Base-by-base conservation (phyloP, 768 basidiomycete species). In the Melanogaster broomeanus region DNA sequence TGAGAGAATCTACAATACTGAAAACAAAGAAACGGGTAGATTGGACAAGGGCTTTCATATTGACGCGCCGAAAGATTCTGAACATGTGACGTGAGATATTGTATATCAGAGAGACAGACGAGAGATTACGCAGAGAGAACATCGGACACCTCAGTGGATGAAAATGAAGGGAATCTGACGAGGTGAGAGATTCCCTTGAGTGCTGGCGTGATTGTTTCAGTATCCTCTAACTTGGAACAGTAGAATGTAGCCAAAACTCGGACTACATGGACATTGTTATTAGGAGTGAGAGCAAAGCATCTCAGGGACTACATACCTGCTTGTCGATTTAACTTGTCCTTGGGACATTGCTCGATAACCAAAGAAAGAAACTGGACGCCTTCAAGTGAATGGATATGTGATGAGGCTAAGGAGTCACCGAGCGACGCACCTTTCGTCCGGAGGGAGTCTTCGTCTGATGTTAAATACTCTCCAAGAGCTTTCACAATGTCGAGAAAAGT, bases 311-410 rank as follows among this genome's bases (percentile, higher is more conserved):
- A 55, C 83, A 48, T 69, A 96, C 97, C 87, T 50, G 90, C 82
- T 73, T 95, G 91, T 22, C 83, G 77, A 63, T 88, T 94, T 46
- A 96, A 72, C 56, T 77, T 81, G 25, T 80, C 77, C 7, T 72
- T 68, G 0, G 89, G 84, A 56, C 82, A 84, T 46, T 74, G 72
- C 19, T 69, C 74, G 35, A 98, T 72, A 10, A 95, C 79, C 15
- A 81, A 72, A 0, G 93, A 85, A 25, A 99, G 77, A 51, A 98
- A 77, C 40, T 85, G 86, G 18, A 98, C 84, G 30, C 95, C 97
- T 99, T 37, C 53, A 53, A 45, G 39, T 49, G 52, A 41, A 28
- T 39, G 42, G 42, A 25, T 22, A 16, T 55, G 46, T 25, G 35
- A 45, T n/a, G 9, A 44, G 24, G 42, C 21, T 19, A 42, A 43